phyloP scores from a whole-genome alignment of 2,329 filamentous ascomycete genomes.

The Neodidymelliopsis sp. region DNA sequence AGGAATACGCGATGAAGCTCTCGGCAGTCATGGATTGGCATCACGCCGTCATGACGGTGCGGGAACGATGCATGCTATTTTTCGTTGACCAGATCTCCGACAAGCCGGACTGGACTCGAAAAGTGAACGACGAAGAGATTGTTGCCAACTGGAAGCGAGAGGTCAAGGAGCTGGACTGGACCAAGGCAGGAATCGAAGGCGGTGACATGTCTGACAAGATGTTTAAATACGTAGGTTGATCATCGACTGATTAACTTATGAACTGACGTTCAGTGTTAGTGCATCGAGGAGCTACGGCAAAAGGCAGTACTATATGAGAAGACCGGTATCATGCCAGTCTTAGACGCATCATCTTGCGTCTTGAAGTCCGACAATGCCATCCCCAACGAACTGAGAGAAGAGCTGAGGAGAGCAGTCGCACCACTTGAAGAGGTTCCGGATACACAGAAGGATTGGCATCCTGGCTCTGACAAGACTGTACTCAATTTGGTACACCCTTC shows the following conservation, averaged over 20 bases:
- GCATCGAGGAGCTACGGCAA: constrained; percentile 55
- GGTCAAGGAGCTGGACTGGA: constrained; percentile 17
- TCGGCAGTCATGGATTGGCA: constrained; percentile 8
- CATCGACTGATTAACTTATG: not conserved
- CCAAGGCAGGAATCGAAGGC: not conserved
- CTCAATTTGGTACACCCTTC: constrained; percentile 68
- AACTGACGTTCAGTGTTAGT: constrained; percentile 17
- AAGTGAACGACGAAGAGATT: constrained; percentile 45
- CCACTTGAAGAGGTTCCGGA: constrained; percentile 60
- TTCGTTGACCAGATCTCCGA: constrained; percentile 52
- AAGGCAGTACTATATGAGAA: constrained; percentile 56
- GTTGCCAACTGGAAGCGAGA: constrained; percentile 28
- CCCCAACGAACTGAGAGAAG: constrained; percentile 43
- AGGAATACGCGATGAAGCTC: not conserved
- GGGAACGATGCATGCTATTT: constrained; percentile 48
- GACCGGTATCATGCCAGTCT: constrained; percentile 16
- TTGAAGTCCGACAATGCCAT: constrained; percentile 62
- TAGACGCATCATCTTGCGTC: constrained; percentile 16
- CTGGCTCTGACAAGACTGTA: constrained; percentile 59
- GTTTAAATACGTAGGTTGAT: constrained; percentile 4
- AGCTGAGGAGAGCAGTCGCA: constrained; percentile 54
- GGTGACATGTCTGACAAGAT: constrained; percentile 9
- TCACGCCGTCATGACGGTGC: constrained; percentile 32
- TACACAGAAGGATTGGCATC: constrained; percentile 65
- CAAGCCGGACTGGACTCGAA: constrained; percentile 49